These are phyloP conservation scores for Phyllosticta citribraziliensis DNA, from an alignment of 2,329 filamentous ascomycete species.

Conservation along the genomic window DNA sequence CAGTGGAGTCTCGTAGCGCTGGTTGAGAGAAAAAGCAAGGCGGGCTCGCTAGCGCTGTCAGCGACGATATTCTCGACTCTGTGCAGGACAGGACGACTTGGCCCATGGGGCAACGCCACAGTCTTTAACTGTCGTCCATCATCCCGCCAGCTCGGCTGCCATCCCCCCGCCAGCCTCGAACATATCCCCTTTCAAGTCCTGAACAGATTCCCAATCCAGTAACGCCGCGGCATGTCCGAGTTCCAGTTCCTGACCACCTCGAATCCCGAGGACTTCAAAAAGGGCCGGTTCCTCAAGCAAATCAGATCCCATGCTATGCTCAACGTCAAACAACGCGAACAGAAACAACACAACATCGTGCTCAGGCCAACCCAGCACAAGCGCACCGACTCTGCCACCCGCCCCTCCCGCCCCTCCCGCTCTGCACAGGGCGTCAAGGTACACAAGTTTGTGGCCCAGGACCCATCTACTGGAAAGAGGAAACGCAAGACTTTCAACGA, in stretches of 20 bases:
- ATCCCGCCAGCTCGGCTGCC: not conserved
- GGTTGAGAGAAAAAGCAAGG: not conserved
- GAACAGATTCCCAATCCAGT: not conserved
- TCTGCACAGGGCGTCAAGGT: not conserved
- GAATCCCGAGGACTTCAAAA: conserved; percentile 11
- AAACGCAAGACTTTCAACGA: conserved; percentile 1
- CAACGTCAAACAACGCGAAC: conserved; percentile 7
- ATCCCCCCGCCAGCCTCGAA: not conserved
- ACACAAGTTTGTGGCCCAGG: conserved; percentile 7
- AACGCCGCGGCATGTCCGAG: conserved; percentile 5
- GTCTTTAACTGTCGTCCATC: not conserved
- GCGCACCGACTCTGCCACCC: not conserved
- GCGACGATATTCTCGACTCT: conserved; percentile 44
- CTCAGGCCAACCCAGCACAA: not conserved
- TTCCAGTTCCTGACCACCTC: conserved; percentile 11
- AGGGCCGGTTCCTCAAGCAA: conserved; percentile 8
- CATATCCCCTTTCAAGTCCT: not conserved
- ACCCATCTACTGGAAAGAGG: conserved; percentile 2
- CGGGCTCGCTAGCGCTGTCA: conserved; percentile 64
- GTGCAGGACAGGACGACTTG: not conserved
- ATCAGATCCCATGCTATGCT: conserved; percentile 11
- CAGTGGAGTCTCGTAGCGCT: not conserved
- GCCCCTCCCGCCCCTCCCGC: not conserved
- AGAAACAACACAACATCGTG: not conserved
- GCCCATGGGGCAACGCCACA: not conserved